Base-by-base conservation (phyloP, 306 rosid species). In the Begonia fuchsioides region DNA sequence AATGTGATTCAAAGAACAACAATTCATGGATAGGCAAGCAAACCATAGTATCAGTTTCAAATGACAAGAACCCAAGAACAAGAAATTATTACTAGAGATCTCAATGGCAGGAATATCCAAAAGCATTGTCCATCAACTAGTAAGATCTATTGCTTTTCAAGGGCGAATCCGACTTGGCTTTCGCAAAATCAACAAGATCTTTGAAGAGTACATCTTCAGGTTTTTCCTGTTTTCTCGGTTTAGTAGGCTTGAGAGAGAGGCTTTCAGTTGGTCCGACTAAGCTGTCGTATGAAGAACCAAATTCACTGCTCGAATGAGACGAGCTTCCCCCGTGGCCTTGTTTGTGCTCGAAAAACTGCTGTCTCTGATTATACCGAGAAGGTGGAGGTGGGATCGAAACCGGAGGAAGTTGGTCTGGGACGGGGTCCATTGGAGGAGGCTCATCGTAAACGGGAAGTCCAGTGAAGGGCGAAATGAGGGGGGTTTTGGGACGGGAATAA, bases 121-220 rank as follows among this genome's bases (percentile, higher is more conserved):
- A n/a, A n/a, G n/a, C n/a, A n/a, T n/a, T n/a, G n/a, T n/a, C n/a
- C n/a, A n/a, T n/a, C n/a, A 41, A 11, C 14, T n/a, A 41, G 6
- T 41, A 41, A 10, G 45, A 74, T 66, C 80, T 75, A 59, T 81
- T 86, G 49, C 82, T 69, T 11, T 73, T 79, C 9, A 94, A 64
- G 49, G 94, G 62, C 10, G 88, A 76, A 39, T 95, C 77, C 32
- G 94, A 81, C 56, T 83, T 77, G 19, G 94, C 73, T 69, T 82
- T 92, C 3, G 93, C 94, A 56, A 79, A 79, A 69, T 85, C 98
- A 65, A 85, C 80, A 0, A 82, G 83, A 65, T 85, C 87, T 52
- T 82, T 82, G 77, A 92, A 85, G 13, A 80, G 81, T 15, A 62
- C 94, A 65, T 90, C 95, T 61, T 86, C 94, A 51, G 79, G 72